Evolutionary conservation across 1,139 yeast genomes (phyloP).

Genomic region (Geotrichum candidum): DNA sequence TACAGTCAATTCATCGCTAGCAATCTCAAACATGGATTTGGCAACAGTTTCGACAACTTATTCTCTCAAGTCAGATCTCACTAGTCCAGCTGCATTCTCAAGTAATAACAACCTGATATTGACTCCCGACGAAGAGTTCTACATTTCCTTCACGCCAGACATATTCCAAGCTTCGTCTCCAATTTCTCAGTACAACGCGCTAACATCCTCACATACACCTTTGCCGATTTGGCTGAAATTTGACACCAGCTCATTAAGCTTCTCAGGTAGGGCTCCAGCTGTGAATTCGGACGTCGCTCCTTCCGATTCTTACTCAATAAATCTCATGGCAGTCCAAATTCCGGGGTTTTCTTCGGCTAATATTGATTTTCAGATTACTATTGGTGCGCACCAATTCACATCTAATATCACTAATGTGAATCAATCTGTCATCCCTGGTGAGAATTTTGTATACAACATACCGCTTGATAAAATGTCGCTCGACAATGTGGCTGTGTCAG

Average conservation of each 20-base stretch:
- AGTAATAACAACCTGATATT: conserved; percentile 58
- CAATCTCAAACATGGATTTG: conserved; percentile 42
- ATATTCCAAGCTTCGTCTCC: conserved; percentile 35
- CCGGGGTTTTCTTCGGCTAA: conserved; percentile 68
- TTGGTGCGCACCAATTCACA: conserved; percentile 83
- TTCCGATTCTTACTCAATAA: conserved; percentile 61
- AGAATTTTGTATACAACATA: conserved; percentile 48
- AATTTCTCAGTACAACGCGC: conserved; percentile 72
- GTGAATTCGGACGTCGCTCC: conserved; percentile 86
- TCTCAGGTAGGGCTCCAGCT: conserved; percentile 83
- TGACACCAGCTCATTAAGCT: conserved; percentile 48
- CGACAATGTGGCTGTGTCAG: conserved; percentile 49
- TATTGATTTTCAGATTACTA: conserved; percentile 61
- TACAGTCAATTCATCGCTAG: conserved; percentile 48
- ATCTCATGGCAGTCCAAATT: conserved; percentile 74
- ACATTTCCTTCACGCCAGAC: conserved; percentile 47
- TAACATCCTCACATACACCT: conserved; percentile 73
- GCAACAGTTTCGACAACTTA: neutral
- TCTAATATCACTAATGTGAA: conserved; percentile 44
- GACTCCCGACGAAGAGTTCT: conserved; percentile 59
- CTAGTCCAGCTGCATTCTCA: neutral
- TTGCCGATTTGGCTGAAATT: conserved; percentile 85
- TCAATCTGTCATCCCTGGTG: conserved; percentile 62
- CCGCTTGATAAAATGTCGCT: conserved; percentile 57
- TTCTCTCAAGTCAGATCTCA: conserved; percentile 1